Evolutionary conservation across 1,284 basidiomycete species (phyloP), one percentile per base, ranked within the genome.

Genomic region (Gastroboletus turbinatus): DNA sequence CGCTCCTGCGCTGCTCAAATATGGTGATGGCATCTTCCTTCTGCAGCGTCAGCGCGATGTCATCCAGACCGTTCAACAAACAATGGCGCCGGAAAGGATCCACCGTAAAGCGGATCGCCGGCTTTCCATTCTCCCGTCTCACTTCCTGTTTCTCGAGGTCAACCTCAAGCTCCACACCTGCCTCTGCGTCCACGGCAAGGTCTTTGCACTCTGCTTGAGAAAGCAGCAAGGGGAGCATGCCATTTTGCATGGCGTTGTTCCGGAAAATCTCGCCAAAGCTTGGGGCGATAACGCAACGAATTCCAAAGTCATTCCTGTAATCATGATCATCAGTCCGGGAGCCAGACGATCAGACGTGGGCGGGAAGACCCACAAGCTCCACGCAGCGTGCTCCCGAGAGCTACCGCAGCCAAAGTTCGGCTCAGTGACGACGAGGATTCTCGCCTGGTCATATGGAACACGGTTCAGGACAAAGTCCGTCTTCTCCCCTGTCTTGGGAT

Each of bases 231-330:
- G 94, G 93, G 44, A 98, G 81, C 92, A 97, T 96, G 55, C 96
- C 95, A 73, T 98, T 97, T 75, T 97, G 96, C 89, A 96, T 93
- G 60, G 90, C 85, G 74, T 96, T 94, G 73, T 84, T 94, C 62
- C 82, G 82, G 85, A 96, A 96, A 67, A 98, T 98, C 65, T 98
- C 96, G 38, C 92, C 95, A 68, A 96, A 96, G 67, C 90, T 94
- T 4, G 93, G 94, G 1, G 94, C 93, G 69, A 98, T 95, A 64
- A 98, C 79, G 71, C 90, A 92, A 56, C 90, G 84, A 68, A 98
- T 96, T 30, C 95, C 95, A 70, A 97, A 98, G 75, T 98, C 94
- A 67, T 94, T 92, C 70, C 90, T 92, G 60, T n/a, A 43, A 55
- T 33, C 43, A 50, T 3, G 9, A 35, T 42, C 8, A 23, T 67